These are phyloP conservation scores for Ogataea henricii DNA, from an alignment of 805 yeast species.

Conservation along the genomic window DNA sequence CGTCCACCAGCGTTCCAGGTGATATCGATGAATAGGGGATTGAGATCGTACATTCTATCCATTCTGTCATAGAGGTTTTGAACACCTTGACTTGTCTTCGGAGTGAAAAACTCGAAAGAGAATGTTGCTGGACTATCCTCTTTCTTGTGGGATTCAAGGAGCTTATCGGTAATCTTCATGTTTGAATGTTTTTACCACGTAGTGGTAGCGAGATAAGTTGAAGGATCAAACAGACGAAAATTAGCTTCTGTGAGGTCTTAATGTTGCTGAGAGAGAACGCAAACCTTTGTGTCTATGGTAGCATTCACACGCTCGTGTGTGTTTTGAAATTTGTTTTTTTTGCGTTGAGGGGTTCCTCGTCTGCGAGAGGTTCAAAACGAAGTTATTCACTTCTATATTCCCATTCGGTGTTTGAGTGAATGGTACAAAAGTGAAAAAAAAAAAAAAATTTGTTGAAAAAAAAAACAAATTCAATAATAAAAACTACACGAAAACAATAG, in stretches of 20 bases:
- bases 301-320: neutral
- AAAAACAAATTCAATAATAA: slow-evolving; percentile 1
- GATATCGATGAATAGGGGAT: slow-evolving; percentile 90
- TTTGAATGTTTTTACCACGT: neutral
- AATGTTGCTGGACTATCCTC: slow-evolving; percentile 61
- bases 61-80: slow-evolving; percentile 94
- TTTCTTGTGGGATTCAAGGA: slow-evolving; percentile 40
- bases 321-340: too few relatives aligned
- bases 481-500: slow-evolving; percentile 1
- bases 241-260: neutral
- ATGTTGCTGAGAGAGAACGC: neutral
- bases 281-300: neutral
- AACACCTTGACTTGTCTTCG: slow-evolving; percentile 95
- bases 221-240: neutral
- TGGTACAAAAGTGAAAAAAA: too few relatives aligned
- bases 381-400: neutral
- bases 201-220: neutral
- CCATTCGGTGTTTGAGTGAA: slow-evolving; percentile 1
- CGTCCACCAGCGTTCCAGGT: slow-evolving; percentile 99
- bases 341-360: too few relatives aligned
- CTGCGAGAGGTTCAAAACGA: neutral
- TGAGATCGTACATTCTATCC: slow-evolving; percentile 93
- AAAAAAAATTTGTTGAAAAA: slow-evolving; percentile 4
- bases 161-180: slow-evolving; percentile 51
- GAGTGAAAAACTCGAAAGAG: slow-evolving; percentile 96